Base-by-base conservation (phyloP, 306 rosid genomes). In the Trifolium subterraneum region DNA sequence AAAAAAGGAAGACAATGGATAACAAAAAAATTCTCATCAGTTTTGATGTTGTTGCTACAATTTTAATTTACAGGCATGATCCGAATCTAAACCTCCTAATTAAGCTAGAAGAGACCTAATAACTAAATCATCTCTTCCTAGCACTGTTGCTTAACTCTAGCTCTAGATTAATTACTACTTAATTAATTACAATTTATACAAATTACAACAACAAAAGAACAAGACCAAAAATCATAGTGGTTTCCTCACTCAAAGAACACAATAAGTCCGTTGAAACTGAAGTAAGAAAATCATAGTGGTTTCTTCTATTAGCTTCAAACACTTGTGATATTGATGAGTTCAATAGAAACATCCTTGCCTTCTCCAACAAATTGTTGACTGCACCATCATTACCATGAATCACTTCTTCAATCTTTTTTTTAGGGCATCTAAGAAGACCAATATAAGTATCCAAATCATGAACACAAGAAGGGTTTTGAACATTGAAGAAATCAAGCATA, bases 381-480 rank as follows among this genome's bases (percentile, higher is more conserved):
- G 25, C 83, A 8, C 70, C 18, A 55, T 5, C 33, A 23, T 22
- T 15, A 33, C 9, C 73, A 7, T 55, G 64, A 33, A 71, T 11
- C 60, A 19, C 64, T 69, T 20, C 35, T 62, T 41, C 20, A 41
- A 65, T 65, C 8, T 65, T 42, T 0, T 65, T 42, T 33, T 33
- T 86, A 15, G 90, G 88, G n/a, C 72, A 47, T 47, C 78, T 81
- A 3, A 93, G 81, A 16, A 90, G 74, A 50, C 82, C 76, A 61
- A 93, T 83, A 20, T 93, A 93, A 18, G 82, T 81, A 44, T 88
- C 91, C 78, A 93, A 64, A 73, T 93, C 98, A 80, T 93, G 98
- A 83, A 91, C 98, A 60, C 94, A 93, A 0, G 96, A 83, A 78
- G 92, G 98, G 84, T 93, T 91, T 68, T 89, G 91, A 41, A 93